phyloP scores from a whole-genome alignment of 1,139 yeast genomes.

The Scheffersomyces titani region DNA sequence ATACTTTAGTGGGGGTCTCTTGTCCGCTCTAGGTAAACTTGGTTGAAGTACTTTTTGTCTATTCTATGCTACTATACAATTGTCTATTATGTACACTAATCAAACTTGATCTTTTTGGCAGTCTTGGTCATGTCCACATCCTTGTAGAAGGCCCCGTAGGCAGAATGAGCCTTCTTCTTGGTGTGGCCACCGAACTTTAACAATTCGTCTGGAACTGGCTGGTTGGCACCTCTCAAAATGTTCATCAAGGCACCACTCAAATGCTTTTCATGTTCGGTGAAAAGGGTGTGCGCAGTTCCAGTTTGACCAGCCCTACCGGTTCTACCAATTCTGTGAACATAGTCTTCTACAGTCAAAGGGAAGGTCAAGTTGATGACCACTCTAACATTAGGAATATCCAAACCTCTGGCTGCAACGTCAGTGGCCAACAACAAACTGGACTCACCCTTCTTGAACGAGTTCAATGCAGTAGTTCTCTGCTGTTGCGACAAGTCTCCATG shows the following conservation, averaged over 20 bases:
- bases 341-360: conserved; percentile 97
- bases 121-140: conserved; percentile 85
- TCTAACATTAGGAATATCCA: conserved; percentile 96
- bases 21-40: not conserved
- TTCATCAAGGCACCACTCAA: conserved; percentile 93
- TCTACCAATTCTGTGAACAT: conserved; percentile 97
- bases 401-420: conserved; percentile 98
- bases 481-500: conserved; percentile 95
- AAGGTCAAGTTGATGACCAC: conserved; percentile 94
- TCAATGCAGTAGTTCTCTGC: conserved; percentile 87
- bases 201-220: conserved; percentile 94
- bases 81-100: conserved; percentile 21
- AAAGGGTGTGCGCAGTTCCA: conserved; percentile 92
- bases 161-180: conserved; percentile 94
- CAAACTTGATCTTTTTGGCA: conserved; percentile 90
- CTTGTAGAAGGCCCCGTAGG: conserved; percentile 94
- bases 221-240: conserved; percentile 90
- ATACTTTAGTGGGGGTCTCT: too few species aligned
- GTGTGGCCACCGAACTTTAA: conserved; percentile 97
- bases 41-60: not conserved
- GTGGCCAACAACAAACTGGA: conserved; percentile 85
- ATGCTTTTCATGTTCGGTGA: conserved; percentile 97
- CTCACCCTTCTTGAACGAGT: conserved; percentile 80
- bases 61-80: not conserved
- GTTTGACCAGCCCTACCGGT: conserved; percentile 98